Evolutionary conservation across 306 rosid genomes (phyloP), one percentile per base, ranked within the genome.

Genomic region (Cicer yamashitae): DNA sequence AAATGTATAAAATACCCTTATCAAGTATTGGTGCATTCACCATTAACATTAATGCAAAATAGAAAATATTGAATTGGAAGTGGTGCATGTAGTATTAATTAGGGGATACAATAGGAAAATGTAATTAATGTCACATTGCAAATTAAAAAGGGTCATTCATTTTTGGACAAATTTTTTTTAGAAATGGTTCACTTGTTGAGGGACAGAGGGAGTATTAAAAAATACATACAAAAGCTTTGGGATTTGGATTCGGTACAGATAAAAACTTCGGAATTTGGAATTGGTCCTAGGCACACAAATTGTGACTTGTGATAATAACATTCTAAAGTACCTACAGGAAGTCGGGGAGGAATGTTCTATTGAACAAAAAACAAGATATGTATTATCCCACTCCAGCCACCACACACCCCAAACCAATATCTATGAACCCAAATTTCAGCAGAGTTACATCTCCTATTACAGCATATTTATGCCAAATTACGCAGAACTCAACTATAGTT

Each of bases 401-500:
- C 63, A 13, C 7, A 34, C 2, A 30, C n/a, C 63, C 12, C 38
- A 10, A 57, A 20, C 8, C 39, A 10, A 57, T 20, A 57, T 22
- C 22, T 57, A 20, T 22, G 22, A 61, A 60, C 45, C 34, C 34
- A 60, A 8, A 58, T 25, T 5, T 25, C 64, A 22, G 15, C 15
- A 58, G 34, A 53, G 40, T 25, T 58, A 11, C 64, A 58, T 58
- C 64, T 8, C 64, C 14, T 18, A 18, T 20, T 54, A 56, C 44
- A 20, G 56, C 64, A 38, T n/a, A 40, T 41, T 22, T 22, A 15
- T n/a, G 5, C 71, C 64, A 20, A 50, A 71, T 51, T 61, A 78
- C 56, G 54, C 66, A 45, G 39, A 44, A 20, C 15, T 66, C 10
- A 45, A 44, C 10, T 8, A 44, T 11, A 44, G 39, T 62, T 67